These are phyloP conservation scores for Jatropha multifida DNA, from an alignment of 441 rosid species.

Conservation along the genomic window DNA sequence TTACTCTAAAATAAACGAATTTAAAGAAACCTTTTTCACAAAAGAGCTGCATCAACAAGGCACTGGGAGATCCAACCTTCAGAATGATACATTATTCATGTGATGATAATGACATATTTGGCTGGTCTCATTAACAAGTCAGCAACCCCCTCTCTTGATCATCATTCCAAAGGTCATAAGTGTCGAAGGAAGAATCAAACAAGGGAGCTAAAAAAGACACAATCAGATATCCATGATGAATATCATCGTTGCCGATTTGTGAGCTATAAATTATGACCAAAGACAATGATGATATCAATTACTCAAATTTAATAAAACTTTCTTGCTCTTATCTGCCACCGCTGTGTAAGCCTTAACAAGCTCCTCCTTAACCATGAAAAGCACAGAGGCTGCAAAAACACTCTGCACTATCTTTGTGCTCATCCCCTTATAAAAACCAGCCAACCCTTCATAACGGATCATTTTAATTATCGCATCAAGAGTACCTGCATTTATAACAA, in stretches of 20 bases:
- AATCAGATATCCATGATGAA: slow-evolving; percentile 1
- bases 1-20: too few species aligned
- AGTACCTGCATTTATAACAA: slow-evolving; percentile 41
- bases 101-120: too few species aligned
- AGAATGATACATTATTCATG: too few species aligned
- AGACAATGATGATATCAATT: slow-evolving; percentile 14
- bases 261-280: slow-evolving; percentile 5
- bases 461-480: slow-evolving; percentile 65
- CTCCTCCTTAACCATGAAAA: slow-evolving; percentile 77
- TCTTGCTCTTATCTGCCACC: slow-evolving; percentile 44
- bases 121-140: too few species aligned
- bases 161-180: too few species aligned
- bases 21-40: too few species aligned
- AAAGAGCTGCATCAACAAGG: too few species aligned
- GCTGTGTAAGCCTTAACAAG: slow-evolving; percentile 51
- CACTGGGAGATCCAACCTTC: too few species aligned
- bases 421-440: slow-evolving; percentile 70
- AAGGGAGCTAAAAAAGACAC: not conserved
- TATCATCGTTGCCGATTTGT: not conserved
- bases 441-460: slow-evolving; percentile 59
- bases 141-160: too few species aligned
- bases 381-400: slow-evolving; percentile 75
- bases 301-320: slow-evolving; percentile 27
- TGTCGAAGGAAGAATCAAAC: too few species aligned
- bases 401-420: slow-evolving; percentile 76